phyloP scores from a whole-genome alignment of 2,329 filamentous ascomycete species.

The Anisogramma anomala region DNA sequence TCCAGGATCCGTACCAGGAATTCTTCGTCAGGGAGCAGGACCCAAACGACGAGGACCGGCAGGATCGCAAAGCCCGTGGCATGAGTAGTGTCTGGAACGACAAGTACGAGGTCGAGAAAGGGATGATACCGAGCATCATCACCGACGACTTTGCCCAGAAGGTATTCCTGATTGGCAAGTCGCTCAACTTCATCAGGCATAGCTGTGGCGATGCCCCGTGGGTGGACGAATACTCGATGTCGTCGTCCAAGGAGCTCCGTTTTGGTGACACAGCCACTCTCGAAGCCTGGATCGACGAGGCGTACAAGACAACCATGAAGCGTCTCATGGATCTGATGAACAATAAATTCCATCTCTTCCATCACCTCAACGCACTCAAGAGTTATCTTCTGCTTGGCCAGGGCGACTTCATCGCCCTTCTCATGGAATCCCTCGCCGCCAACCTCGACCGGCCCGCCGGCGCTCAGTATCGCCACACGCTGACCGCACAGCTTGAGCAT shows the following conservation, averaged over 20 bases:
- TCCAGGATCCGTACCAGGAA: slow-evolving; percentile 89
- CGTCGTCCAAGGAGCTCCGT: slow-evolving; percentile 76
- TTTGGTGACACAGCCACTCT: slow-evolving; percentile 91
- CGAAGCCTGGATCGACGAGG: slow-evolving; percentile 88
- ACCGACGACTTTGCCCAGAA: slow-evolving; percentile 90
- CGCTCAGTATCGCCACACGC: slow-evolving; percentile 87
- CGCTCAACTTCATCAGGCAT: slow-evolving; percentile 93
- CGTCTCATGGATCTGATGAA: slow-evolving; percentile 88
- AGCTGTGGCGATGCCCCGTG: slow-evolving; percentile 87
- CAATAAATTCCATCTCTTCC: slow-evolving; percentile 86
- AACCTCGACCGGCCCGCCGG: slow-evolving; percentile 94
- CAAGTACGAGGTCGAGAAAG: slow-evolving; percentile 77
- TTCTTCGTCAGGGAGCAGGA: slow-evolving; percentile 89
- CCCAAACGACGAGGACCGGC: slow-evolving; percentile 33
- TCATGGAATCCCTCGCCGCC: slow-evolving; percentile 91
- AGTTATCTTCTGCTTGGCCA: slow-evolving; percentile 90
- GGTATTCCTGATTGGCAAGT: slow-evolving; percentile 94
- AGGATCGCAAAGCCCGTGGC: slow-evolving; percentile 42
- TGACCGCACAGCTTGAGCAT: slow-evolving; percentile 96
- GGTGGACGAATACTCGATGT: slow-evolving; percentile 93
- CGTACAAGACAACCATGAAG: slow-evolving; percentile 96
- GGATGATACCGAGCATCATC: slow-evolving; percentile 88
- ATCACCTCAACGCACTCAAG: slow-evolving; percentile 83
- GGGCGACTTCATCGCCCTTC: slow-evolving; percentile 89
- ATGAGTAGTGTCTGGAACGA: slow-evolving; percentile 95